These are phyloP conservation scores for Bothriochloa decipiens DNA, from an alignment of 176 grass and related monocot species.

Conservation along the genomic window DNA sequence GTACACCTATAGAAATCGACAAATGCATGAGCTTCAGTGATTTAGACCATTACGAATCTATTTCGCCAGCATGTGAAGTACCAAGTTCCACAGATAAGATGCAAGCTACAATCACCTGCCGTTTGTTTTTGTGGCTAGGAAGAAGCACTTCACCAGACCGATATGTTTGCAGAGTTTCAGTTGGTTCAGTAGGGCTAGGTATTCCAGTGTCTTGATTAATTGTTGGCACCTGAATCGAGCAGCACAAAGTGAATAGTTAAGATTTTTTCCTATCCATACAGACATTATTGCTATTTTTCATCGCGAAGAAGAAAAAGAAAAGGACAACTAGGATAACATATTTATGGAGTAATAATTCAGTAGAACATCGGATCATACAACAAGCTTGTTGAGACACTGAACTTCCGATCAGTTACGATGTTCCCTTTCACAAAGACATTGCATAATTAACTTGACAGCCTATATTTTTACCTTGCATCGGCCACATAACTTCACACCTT, in stretches of 20 bases:
- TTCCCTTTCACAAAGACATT: too few relatives aligned
- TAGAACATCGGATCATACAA: too few relatives aligned
- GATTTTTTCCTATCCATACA: not conserved
- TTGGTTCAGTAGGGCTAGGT: slow-evolving; percentile 59
- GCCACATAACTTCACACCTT: slow-evolving; percentile 77
- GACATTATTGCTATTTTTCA: too few relatives aligned
- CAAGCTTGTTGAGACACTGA: too few relatives aligned
- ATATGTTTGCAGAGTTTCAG: slow-evolving; percentile 67
- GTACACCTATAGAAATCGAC: slow-evolving; percentile 55
- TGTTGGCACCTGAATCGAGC: slow-evolving; percentile 61
- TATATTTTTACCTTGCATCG: slow-evolving; percentile 81
- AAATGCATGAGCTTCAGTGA: not conserved
- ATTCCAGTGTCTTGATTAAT: slow-evolving; percentile 72
- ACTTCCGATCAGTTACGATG: too few relatives aligned
- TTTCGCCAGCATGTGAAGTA: not conserved
- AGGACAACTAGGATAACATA: too few relatives aligned
- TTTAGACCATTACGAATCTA: not conserved
- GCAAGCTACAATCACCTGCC: slow-evolving; percentile 41
- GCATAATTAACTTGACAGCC: too few relatives aligned
- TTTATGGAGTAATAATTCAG: too few relatives aligned
- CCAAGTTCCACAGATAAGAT: not conserved
- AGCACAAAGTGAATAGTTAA: not conserved
- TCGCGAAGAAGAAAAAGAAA: too few relatives aligned
- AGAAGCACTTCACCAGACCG: slow-evolving; percentile 64
- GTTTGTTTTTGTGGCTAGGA: slow-evolving; percentile 61